Percentiles rank a stretch among this genome's conserved stretches.
phyloP scores from a whole-genome alignment of 2,329 filamentous ascomycete genomes.

The Tolypocladium tundrense region DNA sequence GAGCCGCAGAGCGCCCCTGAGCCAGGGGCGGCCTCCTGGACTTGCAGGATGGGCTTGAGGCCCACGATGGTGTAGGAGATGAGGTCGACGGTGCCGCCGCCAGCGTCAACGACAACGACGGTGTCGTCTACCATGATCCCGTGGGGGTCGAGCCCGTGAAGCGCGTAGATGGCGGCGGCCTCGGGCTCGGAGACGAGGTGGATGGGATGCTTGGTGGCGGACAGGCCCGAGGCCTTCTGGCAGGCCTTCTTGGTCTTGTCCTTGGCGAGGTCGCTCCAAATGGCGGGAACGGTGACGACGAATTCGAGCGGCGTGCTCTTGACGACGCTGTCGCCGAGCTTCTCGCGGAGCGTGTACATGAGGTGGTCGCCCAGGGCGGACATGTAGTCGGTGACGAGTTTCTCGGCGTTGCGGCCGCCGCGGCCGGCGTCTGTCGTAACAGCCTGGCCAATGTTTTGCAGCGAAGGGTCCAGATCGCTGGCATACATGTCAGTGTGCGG shows the following conservation, averaged over 20 bases:
- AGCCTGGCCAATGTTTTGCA: slow-evolving; percentile 20
- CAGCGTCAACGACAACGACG: slow-evolving; percentile 41
- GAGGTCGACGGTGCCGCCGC: slow-evolving; percentile 40
- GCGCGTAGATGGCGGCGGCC: slow-evolving; percentile 35
- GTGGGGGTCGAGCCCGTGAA: slow-evolving; percentile 28
- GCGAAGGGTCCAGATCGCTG: slow-evolving; percentile 26
- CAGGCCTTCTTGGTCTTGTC: slow-evolving; percentile 36
- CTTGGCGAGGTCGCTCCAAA: slow-evolving; percentile 44
- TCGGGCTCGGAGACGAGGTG: slow-evolving; percentile 38
- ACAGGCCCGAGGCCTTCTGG: slow-evolving; percentile 21
- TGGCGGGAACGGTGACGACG: slow-evolving; percentile 43
- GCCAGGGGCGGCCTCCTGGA: slow-evolving; percentile 33
- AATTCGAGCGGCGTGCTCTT: slow-evolving; percentile 34
- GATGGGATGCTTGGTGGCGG: slow-evolving; percentile 18
- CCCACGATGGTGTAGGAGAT: slow-evolving; percentile 37
- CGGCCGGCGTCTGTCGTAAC: slow-evolving; percentile 14
- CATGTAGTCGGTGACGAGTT: slow-evolving; percentile 36
- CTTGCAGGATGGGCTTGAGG: slow-evolving; percentile 30
- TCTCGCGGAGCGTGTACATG: slow-evolving; percentile 28
- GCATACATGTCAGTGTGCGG: neutral
- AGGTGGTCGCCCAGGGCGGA: slow-evolving; percentile 33
- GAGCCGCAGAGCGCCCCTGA: slow-evolving; percentile 37
- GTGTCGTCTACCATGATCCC: slow-evolving; percentile 31
- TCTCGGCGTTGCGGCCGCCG: slow-evolving; percentile 24
- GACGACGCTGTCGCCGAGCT: slow-evolving; percentile 31